Base-by-base conservation (phyloP, 2,329 filamentous ascomycete genomes). In the Pseudocercospora fijiensis region DNA sequence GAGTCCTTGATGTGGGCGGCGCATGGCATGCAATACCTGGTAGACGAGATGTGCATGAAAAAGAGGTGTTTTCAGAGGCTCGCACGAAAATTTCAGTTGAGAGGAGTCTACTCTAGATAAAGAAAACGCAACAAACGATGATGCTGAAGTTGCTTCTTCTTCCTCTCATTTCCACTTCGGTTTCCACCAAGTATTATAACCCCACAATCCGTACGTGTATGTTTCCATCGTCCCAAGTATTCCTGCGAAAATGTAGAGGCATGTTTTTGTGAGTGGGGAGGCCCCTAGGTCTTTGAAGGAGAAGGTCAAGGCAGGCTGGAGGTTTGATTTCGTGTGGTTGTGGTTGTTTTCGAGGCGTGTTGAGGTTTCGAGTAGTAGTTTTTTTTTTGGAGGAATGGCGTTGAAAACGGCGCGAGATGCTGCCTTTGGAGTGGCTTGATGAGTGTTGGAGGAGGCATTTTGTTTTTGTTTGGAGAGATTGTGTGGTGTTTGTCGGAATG, bases 271-370 rank as follows among this genome's bases (percentile, higher is more conserved):
- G 11, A 13, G 8, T 37, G 58, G 49, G 9, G 41, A 52, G 2
- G 47, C 58, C 1, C 58, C 58, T 13, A 60, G 28, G 27, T 55
- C 58, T 55, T 60, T 60, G 58, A 60, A 43, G 58, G 28, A 53
- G 58, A 60, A 60, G 11, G n/a, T n/a, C n/a, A n/a, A n/a, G n/a
- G n/a, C n/a, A n/a, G n/a, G 45, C 2, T 27, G 58, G 58, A 33
- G 30, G 30, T 13, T 33, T 11, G 3, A 60, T 53, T 55, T 60
- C 49, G 6, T 8, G 55, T 7, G 30, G 10, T 10, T 45, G 6
- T 20, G 43, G 2, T 45, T 33, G 30, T 33, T 30, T 30, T 30
- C 7, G 28, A 9, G 8, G 28, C 8, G 41, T 45, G 16, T 20
- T 45, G 41, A 45, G n/a, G n/a, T n/a, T n/a, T n/a, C n/a, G n/a